Percentiles rank a stretch among this genome's conserved stretches.
Conservation (phyloP, 768 basidiomycete species). For the Mycena albidolilacea region DNA sequence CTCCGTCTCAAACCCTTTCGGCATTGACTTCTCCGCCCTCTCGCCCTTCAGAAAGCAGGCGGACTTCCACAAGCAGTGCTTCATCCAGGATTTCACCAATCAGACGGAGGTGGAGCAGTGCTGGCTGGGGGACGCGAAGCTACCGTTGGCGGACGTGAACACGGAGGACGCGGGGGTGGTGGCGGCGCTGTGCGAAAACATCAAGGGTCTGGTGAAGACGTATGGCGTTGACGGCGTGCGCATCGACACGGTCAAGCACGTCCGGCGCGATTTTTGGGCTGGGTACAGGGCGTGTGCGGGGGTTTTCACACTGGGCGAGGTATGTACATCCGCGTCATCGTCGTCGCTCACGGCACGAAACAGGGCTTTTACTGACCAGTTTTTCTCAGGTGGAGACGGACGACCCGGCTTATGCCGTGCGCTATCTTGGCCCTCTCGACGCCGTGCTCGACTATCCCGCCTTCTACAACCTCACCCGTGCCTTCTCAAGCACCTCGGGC, state of each 20-base stretch:
- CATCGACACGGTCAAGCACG: constrained; percentile 75
- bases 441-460: constrained; percentile 74
- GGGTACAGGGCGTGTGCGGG: constrained; percentile 72
- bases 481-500: constrained; percentile 67
- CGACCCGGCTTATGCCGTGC: constrained; percentile 49
- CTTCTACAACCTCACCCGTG: constrained; percentile 64
- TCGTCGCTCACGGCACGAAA: not conserved
- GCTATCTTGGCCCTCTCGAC: constrained; percentile 66
- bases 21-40: constrained; percentile 48
- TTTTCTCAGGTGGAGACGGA: constrained; percentile 43
- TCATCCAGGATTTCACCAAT: constrained; percentile 71
- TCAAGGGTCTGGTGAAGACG: constrained; percentile 66
- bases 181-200: constrained; percentile 71
- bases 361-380: constrained; percentile 2
- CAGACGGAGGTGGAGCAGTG: constrained; percentile 75
- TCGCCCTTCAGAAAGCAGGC: constrained; percentile 46
- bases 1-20: not conserved
- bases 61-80: constrained; percentile 76
- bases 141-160: constrained; percentile 81
- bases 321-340: constrained; percentile 44
- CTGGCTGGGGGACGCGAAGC: constrained; percentile 79
- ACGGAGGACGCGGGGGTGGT: constrained; percentile 74
- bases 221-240: constrained; percentile 80
- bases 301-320: constrained; percentile 83
- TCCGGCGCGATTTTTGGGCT: constrained; percentile 78